phyloP scores from a whole-genome alignment of 2,329 filamentous ascomycete genomes.

The Hypomyces perniciosus region DNA sequence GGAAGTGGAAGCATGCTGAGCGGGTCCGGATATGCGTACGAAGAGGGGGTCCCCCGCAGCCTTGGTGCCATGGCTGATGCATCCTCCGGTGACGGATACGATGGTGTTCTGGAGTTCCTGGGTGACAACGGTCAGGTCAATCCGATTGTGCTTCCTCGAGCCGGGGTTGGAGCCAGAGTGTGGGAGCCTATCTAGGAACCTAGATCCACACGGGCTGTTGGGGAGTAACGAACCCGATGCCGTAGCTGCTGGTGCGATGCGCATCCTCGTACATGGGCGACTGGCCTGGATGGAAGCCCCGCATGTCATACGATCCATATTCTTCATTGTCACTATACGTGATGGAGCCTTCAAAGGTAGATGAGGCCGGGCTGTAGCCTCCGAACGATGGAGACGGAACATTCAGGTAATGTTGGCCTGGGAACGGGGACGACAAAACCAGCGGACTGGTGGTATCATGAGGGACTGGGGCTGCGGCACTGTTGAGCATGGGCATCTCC shows the following conservation, averaged over 20 bases:
- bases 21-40: conserved; percentile 38
- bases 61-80: conserved; percentile 31
- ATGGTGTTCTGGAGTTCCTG: conserved; percentile 45
- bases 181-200: conserved; percentile 34
- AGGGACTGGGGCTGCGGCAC: conserved; percentile 37
- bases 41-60: conserved; percentile 36
- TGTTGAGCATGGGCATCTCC: conserved; percentile 51
- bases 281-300: conserved; percentile 37
- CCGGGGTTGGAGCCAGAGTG: conserved; percentile 27
- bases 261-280: conserved; percentile 41
- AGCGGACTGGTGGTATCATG: conserved; percentile 47
- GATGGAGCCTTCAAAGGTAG: conserved; percentile 56
- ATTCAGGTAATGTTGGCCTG: conserved; percentile 52
- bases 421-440: conserved; percentile 50
- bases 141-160: conserved; percentile 39
- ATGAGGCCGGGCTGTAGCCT: conserved; percentile 57
- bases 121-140: conserved; percentile 53
- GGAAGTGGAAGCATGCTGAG: conserved; percentile 40
- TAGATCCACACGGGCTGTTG: conserved; percentile 58
- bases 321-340: conserved; percentile 59
- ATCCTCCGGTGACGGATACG: conserved; percentile 40
- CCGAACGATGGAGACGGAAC: conserved; percentile 57
- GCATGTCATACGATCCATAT: conserved; percentile 44
- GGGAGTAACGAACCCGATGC: conserved; percentile 57
- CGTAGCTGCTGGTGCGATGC: conserved; percentile 32